These are phyloP conservation scores for Mycena albidolilacea DNA, from an alignment of 768 basidiomycete genomes.

Conservation along the genomic window DNA sequence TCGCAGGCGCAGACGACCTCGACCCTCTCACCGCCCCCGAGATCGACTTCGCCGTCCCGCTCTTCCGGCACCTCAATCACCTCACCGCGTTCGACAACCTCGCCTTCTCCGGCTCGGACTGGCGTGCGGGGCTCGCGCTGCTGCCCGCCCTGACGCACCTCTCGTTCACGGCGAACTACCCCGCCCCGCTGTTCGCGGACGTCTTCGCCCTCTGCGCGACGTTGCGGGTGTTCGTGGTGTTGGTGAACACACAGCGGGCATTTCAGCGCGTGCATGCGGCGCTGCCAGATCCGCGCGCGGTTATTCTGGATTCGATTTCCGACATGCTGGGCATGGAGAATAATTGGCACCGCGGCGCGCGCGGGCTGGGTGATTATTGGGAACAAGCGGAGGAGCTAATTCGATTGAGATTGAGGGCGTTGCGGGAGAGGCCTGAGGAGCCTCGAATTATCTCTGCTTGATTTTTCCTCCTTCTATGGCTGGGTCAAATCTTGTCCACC, in stretches of 20 bases:
- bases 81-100: neutral
- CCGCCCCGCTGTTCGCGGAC: neutral
- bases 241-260: neutral
- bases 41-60: neutral
- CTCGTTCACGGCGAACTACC: neutral
- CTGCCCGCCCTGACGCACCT: conserved; percentile 1
- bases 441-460: too few relatives aligned
- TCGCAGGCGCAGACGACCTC: neutral
- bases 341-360: conserved; percentile 3
- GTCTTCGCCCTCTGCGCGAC: neutral
- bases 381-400: neutral
- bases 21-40: neutral
- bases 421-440: neutral
- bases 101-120: neutral
- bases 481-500: too few relatives aligned
- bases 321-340: too few relatives aligned
- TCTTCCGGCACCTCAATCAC: neutral
- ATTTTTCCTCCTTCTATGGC: too few relatives aligned
- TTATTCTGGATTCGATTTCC: neutral
- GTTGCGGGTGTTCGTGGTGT: neutral
- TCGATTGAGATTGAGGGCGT: too few relatives aligned
- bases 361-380: neutral
- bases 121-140: neutral
- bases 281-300: neutral
- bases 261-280: neutral